Base-by-base conservation (phyloP, 2,329 filamentous ascomycete species). In the Aspergillus uvarum region DNA sequence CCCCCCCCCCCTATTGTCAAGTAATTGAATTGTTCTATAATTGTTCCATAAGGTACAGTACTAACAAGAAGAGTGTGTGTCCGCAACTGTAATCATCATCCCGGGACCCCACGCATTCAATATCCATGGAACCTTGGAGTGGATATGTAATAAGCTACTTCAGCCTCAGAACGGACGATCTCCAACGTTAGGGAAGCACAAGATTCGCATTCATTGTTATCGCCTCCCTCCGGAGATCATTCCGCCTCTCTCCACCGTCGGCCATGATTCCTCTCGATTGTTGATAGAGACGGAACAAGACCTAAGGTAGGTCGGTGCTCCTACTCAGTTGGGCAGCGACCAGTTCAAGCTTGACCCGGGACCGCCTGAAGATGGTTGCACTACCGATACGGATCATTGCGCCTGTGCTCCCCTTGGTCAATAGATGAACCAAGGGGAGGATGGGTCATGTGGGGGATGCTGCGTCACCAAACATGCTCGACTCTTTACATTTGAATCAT, bases 101-200 rank as follows among this genome's bases (percentile, higher is more conserved):
- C 47, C 48, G 16, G 38, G 22, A 29, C 48, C 48, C 48, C 48
- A 50, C 48, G 48, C 38, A 44, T 12, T 44, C n/a, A 44, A 44
- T 50, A 50, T 50, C 48, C 48, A 50, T 50, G 48, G 48, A 50
- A 50, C 48, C 48, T 50, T 50, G n/a, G 29, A 12, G 48, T 50
- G 47, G 47, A 26, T 49, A 49, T 24, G 47, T 21, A 50, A 31
- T 50, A 26, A 29, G 12, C 38, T 44, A 44, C 38, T n/a, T 19
- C 38, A 44, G 38, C 38, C 38, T 44, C 38, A 44, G 1, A 44
- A 44, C 26, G 16, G 38, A 44, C 38, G 38, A 44, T 44, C 38
- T 6, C 4, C 3, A 16, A 16, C 4, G 11, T 12, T 35, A 16
- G 32, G 5, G 7, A 5, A 44, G 16, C 14, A 5, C 19, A 35